phyloP scores from a whole-genome alignment of 129 eudicot species.

The Pittosporum tobira region DNA sequence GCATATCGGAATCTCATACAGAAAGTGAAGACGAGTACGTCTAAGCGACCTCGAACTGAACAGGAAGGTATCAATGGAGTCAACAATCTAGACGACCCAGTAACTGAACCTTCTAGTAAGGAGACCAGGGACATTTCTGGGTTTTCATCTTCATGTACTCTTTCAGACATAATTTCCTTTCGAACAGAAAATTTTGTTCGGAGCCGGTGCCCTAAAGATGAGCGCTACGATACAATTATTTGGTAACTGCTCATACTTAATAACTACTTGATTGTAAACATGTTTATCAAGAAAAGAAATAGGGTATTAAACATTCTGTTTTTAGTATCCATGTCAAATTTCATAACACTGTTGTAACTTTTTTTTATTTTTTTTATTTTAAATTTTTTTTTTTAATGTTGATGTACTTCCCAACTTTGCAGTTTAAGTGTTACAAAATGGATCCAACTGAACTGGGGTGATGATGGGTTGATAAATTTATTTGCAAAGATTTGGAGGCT shows the following conservation, averaged over 20 bases:
- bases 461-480: constrained; percentile 62
- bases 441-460: constrained; percentile 97
- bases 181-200: constrained; percentile 61
- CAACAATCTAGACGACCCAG: constrained; percentile 12
- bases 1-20: no score
- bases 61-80: constrained; percentile 16
- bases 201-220: constrained; percentile 30
- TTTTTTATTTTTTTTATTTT: no score
- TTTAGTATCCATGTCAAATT: no score
- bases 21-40: constrained; percentile 24
- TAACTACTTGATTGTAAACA: background rate
- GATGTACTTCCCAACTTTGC: constrained; percentile 22
- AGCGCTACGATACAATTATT: constrained; percentile 55
- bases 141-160: constrained; percentile 21
- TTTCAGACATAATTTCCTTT: constrained; percentile 54
- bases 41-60: constrained; percentile 11
- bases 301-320: no score
- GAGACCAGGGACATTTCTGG: constrained; percentile 12
- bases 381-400: no score
- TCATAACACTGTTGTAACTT: background rate
- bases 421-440: constrained; percentile 90
- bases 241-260: constrained; percentile 44
- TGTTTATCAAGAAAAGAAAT: background rate
- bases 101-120: constrained; percentile 16
- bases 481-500: constrained; percentile 76